phyloP scores from a whole-genome alignment of 257 asterid genomes.

The Nicotiana tabacum region DNA sequence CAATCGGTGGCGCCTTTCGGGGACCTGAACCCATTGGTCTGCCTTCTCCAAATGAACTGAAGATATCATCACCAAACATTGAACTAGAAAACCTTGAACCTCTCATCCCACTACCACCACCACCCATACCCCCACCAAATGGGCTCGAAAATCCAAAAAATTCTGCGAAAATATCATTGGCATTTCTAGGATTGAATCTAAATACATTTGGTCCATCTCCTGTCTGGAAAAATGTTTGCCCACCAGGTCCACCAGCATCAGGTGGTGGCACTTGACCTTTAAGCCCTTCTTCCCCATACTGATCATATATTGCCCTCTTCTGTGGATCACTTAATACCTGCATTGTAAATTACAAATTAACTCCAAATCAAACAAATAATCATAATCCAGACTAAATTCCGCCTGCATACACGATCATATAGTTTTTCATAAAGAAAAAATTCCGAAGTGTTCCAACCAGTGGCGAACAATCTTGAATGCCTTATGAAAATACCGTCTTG shows the following conservation, averaged over 20 bases:
- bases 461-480: not conserved
- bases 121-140: conserved; percentile 66
- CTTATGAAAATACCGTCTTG: not conserved
- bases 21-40: conserved; percentile 45
- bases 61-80: conserved; percentile 74
- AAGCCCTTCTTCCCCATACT: conserved; percentile 88
- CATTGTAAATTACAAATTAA: not conserved
- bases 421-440: too few relatives aligned
- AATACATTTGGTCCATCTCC: conserved; percentile 72
- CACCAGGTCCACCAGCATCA: conserved; percentile 45
- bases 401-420: not conserved
- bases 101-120: conserved; percentile 54
- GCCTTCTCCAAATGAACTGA: conserved; percentile 62
- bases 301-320: conserved; percentile 76
- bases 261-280: conserved; percentile 89
- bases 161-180: conserved; percentile 73
- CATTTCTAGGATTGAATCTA: conserved; percentile 74
- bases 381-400: not conserved
- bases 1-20: conserved; percentile 64
- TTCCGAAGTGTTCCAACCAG: not conserved
- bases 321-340: conserved; percentile 87
- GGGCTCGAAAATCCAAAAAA: conserved; percentile 71
- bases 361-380: not conserved
- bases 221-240: conserved; percentile 61
- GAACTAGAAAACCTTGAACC: conserved; percentile 53